These are phyloP conservation scores for Pichia scutulata DNA, from an alignment of 805 yeast genomes.

Conservation along the genomic window DNA sequence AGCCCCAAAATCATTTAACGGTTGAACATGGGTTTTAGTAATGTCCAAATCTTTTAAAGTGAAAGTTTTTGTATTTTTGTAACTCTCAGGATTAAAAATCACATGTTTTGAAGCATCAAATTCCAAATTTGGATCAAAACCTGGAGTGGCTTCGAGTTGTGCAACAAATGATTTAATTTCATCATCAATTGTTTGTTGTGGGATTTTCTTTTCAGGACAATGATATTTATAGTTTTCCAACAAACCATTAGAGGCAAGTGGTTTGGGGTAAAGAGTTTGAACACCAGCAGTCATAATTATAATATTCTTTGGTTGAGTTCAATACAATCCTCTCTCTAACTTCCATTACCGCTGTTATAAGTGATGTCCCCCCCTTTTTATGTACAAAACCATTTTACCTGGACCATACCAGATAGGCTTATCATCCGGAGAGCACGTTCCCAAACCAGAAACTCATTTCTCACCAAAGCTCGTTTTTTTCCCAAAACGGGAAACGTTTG, in stretches of 20 bases:
- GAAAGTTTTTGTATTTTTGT: slow-evolving; percentile 29
- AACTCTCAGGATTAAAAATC: slow-evolving; percentile 29
- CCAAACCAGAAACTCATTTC: no score
- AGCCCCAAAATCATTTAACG: slow-evolving; percentile 34
- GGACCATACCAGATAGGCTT: no score
- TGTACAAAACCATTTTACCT: no score
- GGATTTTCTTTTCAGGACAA: slow-evolving; percentile 17
- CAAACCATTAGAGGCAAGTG: slow-evolving; percentile 16
- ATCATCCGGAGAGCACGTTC: no score
- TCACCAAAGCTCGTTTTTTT: no score
- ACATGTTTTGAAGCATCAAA: slow-evolving; percentile 34
- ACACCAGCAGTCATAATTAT: slow-evolving; percentile 14
- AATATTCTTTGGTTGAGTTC: background rate
- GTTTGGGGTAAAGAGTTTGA: slow-evolving; percentile 15
- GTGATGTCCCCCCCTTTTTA: no score
- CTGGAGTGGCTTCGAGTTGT: slow-evolving; percentile 19
- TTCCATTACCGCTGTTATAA: no score
- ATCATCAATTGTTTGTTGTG: slow-evolving; percentile 17
- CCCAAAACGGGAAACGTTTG: no score
- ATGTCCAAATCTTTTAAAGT: slow-evolving; percentile 32
- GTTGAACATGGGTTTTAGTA: slow-evolving; percentile 23
- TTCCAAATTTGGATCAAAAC: slow-evolving; percentile 24
- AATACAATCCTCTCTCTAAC: no score
- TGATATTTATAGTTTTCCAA: slow-evolving; percentile 14
- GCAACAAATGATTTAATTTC: slow-evolving; percentile 16